Evolutionary conservation across 202 grass and related monocot genomes (phyloP), one percentile per base, ranked within the genome.

Genomic region (Zizania palustris): DNA sequence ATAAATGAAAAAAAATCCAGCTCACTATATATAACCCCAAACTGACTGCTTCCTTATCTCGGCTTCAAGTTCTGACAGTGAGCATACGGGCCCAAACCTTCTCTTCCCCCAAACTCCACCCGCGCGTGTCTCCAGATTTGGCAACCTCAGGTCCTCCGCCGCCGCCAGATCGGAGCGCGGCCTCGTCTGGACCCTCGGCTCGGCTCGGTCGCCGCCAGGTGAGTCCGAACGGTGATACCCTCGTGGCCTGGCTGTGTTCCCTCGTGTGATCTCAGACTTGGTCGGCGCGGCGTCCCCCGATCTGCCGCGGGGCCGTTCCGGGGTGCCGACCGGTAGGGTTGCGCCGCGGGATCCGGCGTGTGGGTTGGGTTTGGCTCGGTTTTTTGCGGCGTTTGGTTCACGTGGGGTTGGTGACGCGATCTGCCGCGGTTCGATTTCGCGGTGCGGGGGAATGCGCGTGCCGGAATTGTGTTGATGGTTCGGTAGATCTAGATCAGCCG

Each of bases 141-240:
- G 56, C 71, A n/a, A 11, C 83, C 6, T 13, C 81, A 15, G 36
- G 39, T 14, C 51, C 65, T 10, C 51, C 42, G 43, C 65, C 20
- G 45, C 46, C 64, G 84, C 72, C 72, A 71, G 84, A 86, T 82
- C 72, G 72, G 72, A 65, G 40, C 77, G 45, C 55, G 56, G 77
- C 38, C 39, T 44, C 63, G 54, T 16, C 43, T 57, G 44, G 50
- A 34, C 15, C 11, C 53, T 5, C 42, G 9, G 11, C 21, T 45
- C 6, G 0, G 28, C 11, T 10, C 41, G 8, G 5, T 37, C 37
- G 5, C 14, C 34, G 65, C 40, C 72, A 50, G 84, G 84, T 86
- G 48, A 82, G 65, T 3, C 5, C 28, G 0, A 22, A 10, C 28
- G 13, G 9, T 18, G 20, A 10, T 3, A 67, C 36, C 50, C 50